These are phyloP conservation scores for Lepidium campestre DNA, from an alignment of 441 rosid species.

Conservation along the genomic window DNA sequence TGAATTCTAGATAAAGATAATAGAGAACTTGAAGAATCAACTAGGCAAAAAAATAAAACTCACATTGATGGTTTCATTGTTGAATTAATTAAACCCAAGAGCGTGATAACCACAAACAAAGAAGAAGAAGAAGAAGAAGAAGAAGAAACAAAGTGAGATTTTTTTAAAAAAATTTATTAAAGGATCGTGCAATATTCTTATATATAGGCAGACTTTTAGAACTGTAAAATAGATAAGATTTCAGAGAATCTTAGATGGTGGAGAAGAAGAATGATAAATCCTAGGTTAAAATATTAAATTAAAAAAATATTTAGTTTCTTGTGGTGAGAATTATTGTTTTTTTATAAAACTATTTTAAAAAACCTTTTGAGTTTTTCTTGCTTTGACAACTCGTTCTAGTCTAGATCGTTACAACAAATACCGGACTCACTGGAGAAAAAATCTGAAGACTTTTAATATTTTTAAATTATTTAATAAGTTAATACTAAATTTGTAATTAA, in stretches of 20 bases:
- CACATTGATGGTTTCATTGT: slow-evolving; percentile 5
- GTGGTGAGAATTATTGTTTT: not conserved
- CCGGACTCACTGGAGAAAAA: slow-evolving; percentile 10
- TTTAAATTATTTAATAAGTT: not conserved
- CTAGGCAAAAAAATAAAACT: not conserved
- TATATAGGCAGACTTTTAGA: slow-evolving; percentile 7
- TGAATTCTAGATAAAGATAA: not conserved
- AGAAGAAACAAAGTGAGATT: not conserved
- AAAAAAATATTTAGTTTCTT: not conserved
- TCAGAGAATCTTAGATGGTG: slow-evolving; percentile 15
- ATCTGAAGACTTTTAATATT: not conserved
- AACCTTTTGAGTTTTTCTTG: not conserved
- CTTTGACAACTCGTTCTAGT: slow-evolving; percentile 12
- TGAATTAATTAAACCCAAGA: slow-evolving; percentile 4
- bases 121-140: not conserved
- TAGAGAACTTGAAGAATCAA: not conserved
- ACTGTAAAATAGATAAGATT: slow-evolving; percentile 23
- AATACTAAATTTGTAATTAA: not conserved
- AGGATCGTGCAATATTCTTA: slow-evolving; percentile 10
- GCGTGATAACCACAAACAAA: slow-evolving; percentile 22
- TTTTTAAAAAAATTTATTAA: not conserved
- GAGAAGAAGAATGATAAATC: slow-evolving; percentile 7
- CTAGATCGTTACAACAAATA: slow-evolving; percentile 21
- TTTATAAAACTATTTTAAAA: too few species aligned
- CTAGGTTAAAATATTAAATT: not conserved